Percentiles rank a stretch among this genome's conserved stretches.
Conservation (phyloP, 495 filamentous ascomycete genomes). For the Endocarpon pusillum region DNA sequence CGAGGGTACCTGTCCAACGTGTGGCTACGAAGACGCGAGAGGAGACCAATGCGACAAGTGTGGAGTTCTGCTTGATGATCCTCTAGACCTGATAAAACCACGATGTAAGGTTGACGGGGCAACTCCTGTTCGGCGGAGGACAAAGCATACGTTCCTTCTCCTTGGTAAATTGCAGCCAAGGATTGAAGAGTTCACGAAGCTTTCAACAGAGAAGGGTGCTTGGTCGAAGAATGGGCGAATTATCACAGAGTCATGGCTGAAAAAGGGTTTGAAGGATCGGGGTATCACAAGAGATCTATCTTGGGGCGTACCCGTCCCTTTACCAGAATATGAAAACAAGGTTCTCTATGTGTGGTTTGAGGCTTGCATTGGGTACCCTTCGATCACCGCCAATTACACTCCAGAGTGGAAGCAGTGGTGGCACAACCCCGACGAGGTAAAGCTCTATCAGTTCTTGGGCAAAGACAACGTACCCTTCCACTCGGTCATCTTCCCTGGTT, state of each 20-base stretch:
- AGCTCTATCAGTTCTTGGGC: slow-evolving; percentile 93
- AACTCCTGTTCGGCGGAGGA: slow-evolving; percentile 53
- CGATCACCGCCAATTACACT: slow-evolving; percentile 88
- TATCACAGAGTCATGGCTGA: slow-evolving; percentile 64
- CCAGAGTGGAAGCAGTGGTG: slow-evolving; percentile 86
- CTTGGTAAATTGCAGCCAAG: slow-evolving; percentile 64
- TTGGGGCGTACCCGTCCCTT: slow-evolving; percentile 66
- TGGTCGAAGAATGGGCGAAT: slow-evolving; percentile 64
- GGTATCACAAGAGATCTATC: slow-evolving; percentile 86
- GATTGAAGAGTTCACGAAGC: slow-evolving; percentile 52
- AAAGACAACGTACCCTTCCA: slow-evolving; percentile 96
- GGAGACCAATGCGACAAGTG: slow-evolving; percentile 85
- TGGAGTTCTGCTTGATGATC: slow-evolving; percentile 62
- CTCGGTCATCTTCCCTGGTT: slow-evolving; percentile 79
- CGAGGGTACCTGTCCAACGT: slow-evolving; percentile 73
- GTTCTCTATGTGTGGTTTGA: slow-evolving; percentile 98
- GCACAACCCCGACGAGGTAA: slow-evolving; percentile 74
- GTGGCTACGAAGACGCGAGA: slow-evolving; percentile 62
- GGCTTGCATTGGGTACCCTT: slow-evolving; percentile 89
- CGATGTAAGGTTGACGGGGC: slow-evolving; percentile 73
- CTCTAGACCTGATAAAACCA: slow-evolving; percentile 40
- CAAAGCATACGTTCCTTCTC: slow-evolving; percentile 57
- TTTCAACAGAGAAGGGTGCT: slow-evolving; percentile 37
- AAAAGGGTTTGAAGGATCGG: slow-evolving; percentile 63
- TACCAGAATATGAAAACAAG: slow-evolving; percentile 52